These are phyloP conservation scores for Didymella sp. DNA, from an alignment of 2,329 filamentous ascomycete genomes.

Conservation along the genomic window DNA sequence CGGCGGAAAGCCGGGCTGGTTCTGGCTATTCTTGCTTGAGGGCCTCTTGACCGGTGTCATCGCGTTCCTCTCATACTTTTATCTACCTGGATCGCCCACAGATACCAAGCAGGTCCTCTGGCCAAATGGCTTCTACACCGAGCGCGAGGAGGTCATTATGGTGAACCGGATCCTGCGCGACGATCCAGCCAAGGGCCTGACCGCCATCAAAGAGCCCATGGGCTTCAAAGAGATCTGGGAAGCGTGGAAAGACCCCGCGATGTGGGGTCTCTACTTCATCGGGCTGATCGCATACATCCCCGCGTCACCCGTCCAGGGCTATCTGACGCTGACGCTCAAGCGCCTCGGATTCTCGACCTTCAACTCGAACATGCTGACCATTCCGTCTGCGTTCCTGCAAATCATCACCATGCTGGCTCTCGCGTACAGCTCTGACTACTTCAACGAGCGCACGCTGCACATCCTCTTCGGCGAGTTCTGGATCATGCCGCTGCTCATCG, in stretches of 20 bases:
- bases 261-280: conserved; percentile 63
- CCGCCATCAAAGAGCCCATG: conserved; percentile 63
- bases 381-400: conserved; percentile 56
- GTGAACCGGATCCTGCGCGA: conserved; percentile 67
- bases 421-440: conserved; percentile 55
- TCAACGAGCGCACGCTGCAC: conserved; percentile 61
- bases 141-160: conserved; percentile 72
- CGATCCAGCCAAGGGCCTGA: conserved; percentile 62
- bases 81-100: conserved; percentile 61
- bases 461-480: conserved; percentile 52
- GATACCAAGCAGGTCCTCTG: conserved; percentile 36
- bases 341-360: conserved; percentile 52
- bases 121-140: conserved; percentile 69
- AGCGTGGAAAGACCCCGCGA: conserved; percentile 61
- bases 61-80: conserved; percentile 39
- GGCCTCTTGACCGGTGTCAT: conserved; percentile 42
- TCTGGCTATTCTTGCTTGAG: conserved; percentile 60
- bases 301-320: conserved; percentile 46
- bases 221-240: conserved; percentile 56
- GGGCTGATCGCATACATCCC: conserved; percentile 52
- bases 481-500: conserved; percentile 51
- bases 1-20: conserved; percentile 60
- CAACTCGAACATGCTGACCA: conserved; percentile 52
- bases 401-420: conserved; percentile 57
- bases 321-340: conserved; percentile 51